Evolutionary conservation across 2,329 filamentous ascomycete species (phyloP).

Genomic region (Cladosporium sp.): DNA sequence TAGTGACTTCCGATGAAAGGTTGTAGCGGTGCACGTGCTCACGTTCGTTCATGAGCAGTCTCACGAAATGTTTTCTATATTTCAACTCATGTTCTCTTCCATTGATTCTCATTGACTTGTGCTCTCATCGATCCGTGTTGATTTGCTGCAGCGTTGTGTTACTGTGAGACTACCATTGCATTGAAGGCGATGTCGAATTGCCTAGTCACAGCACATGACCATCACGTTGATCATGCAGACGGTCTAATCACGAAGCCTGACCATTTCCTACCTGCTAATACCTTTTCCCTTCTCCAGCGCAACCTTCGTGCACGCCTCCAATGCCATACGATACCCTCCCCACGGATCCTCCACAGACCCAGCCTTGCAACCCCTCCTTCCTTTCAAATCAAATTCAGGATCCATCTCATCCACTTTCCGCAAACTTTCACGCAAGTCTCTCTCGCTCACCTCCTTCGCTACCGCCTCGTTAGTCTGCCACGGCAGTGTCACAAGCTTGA

Average conservation of each 20-base stretch:
- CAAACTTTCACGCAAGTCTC: not conserved
- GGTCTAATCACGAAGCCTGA: too few species aligned
- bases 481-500: not conserved
- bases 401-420: not conserved
- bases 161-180: too few species aligned
- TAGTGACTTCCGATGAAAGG: constrained; percentile 33
- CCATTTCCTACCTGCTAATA: not conserved
- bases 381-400: not conserved
- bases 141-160: too few species aligned
- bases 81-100: not conserved
- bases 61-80: constrained; percentile 8
- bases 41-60: constrained; percentile 15
- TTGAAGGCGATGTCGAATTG: too few species aligned
- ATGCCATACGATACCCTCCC: not conserved
- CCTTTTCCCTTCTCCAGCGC: not conserved
- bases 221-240: too few species aligned
- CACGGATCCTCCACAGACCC: constrained; percentile 5
- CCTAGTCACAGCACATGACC: too few species aligned
- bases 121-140: too few species aligned
- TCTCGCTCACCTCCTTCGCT: not conserved
- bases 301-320: not conserved
- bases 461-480: not conserved
- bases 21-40: constrained; percentile 31
- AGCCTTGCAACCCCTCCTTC: constrained; percentile 5
- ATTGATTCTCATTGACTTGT: not conserved